Evolutionary conservation across 257 asterid species (phyloP).

Genomic region (Solanum arcanum): DNA sequence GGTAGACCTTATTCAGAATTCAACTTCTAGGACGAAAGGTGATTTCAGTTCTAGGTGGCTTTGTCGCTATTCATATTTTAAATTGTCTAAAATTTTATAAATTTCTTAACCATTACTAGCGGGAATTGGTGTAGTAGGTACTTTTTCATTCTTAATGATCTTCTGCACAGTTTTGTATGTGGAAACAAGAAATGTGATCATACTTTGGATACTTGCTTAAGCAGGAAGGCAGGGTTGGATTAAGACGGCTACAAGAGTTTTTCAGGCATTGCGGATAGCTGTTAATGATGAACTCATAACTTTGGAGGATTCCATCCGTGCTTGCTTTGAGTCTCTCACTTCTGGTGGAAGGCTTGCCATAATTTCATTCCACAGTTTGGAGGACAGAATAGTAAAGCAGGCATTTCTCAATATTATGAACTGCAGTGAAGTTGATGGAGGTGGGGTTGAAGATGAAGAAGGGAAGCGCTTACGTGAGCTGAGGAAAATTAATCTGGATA

Average conservation of each 20-base stretch:
- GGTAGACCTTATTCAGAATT: constrained; percentile 65
- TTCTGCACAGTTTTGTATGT: background rate
- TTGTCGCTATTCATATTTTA: background rate
- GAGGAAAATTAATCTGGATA: background rate
- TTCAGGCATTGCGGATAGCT: constrained; percentile 90
- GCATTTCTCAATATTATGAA: constrained; percentile 59
- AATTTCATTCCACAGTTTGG: constrained; percentile 89
- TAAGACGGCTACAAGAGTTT: constrained; percentile 89
- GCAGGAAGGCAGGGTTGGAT: constrained; percentile 99
- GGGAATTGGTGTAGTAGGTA: background rate
- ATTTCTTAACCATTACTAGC: background rate
- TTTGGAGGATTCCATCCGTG: constrained; percentile 51
- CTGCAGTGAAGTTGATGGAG: constrained; percentile 17
- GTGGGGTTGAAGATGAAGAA: background rate
- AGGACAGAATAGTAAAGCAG: constrained; percentile 92
- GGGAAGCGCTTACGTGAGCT: background rate
- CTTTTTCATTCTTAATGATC: background rate
- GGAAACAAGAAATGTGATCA: background rate
- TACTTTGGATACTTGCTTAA: constrained; percentile 8
- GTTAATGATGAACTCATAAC: constrained; percentile 88
- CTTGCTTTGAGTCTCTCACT: constrained; percentile 51
- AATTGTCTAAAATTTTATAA: background rate
- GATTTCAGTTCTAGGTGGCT: background rate
- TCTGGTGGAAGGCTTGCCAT: constrained; percentile 93
- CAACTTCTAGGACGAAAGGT: constrained; percentile 72